A percentile compares a stretch with the other conserved stretches of the same genome.
These are phyloP conservation scores for Rachicladosporium sp. DNA, from an alignment of 2,329 filamentous ascomycete genomes.

Conservation along the genomic window DNA sequence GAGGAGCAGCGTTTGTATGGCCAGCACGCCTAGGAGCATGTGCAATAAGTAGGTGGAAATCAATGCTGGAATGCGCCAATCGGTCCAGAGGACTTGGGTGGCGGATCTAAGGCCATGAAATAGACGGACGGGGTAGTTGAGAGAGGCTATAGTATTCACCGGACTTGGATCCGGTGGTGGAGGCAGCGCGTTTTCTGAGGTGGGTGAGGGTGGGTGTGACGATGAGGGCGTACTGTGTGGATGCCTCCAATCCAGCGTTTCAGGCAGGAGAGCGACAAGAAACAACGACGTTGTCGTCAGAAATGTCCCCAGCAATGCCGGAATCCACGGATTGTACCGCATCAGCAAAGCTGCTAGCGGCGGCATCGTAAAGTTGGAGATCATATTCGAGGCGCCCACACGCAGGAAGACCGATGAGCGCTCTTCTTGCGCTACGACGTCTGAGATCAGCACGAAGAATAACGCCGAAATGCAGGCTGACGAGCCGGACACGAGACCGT, in stretches of 20 bases:
- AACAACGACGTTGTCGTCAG: slow-evolving; percentile 5
- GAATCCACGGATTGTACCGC: slow-evolving; percentile 23
- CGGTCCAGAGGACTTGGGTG: slow-evolving; percentile 18
- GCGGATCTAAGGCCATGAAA: slow-evolving; percentile 8
- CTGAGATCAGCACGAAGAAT: slow-evolving; percentile 19
- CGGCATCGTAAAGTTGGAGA: slow-evolving; percentile 19
- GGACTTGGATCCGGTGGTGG: not conserved
- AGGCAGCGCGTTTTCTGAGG: not conserved
- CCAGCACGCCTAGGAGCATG: slow-evolving; percentile 21
- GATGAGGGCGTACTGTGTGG: not conserved
- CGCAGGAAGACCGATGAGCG: slow-evolving; percentile 21
- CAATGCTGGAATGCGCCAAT: slow-evolving; percentile 21
- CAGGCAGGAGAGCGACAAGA: slow-evolving; percentile 15
- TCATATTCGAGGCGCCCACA: slow-evolving; percentile 17
- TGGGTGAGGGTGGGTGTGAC: not conserved
- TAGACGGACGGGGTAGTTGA: not conserved
- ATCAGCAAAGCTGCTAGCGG: slow-evolving; percentile 24
- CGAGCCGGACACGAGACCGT: slow-evolving; percentile 20
- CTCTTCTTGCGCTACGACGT: slow-evolving; percentile 18
- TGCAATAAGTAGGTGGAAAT: slow-evolving; percentile 19
- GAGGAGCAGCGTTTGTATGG: slow-evolving; percentile 29
- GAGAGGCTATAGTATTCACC: too few relatives aligned
- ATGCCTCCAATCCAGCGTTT: slow-evolving; percentile 20
- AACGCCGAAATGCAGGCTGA: slow-evolving; percentile 15
- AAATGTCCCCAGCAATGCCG: slow-evolving; percentile 15